Evolutionary conservation across 257 asterid genomes (phyloP).

Genomic region (Rubia yunnanensis): DNA sequence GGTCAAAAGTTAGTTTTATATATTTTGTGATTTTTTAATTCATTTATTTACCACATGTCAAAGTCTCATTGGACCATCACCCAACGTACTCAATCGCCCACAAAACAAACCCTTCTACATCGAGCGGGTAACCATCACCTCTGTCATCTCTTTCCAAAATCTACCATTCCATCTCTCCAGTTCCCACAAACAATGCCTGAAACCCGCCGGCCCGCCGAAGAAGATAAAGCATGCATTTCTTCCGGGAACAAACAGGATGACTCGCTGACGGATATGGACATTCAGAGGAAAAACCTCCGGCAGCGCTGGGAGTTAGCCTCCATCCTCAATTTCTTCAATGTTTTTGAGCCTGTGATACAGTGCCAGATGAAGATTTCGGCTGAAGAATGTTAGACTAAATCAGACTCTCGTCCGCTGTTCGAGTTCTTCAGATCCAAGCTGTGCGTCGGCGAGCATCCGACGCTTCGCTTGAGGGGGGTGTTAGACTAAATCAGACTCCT

Average conservation of each 20-base stretch:
- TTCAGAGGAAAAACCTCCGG: constrained; percentile 48
- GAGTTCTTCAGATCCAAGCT: too few relatives aligned
- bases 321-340: constrained; percentile 72
- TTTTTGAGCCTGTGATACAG: constrained; percentile 57
- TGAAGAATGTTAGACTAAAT: too few relatives aligned
- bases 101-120: constrained; percentile 1
- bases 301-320: constrained; percentile 91
- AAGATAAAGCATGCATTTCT: constrained; percentile 10
- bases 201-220: constrained; percentile 11
- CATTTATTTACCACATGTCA: too few relatives aligned
- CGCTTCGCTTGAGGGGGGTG: too few relatives aligned
- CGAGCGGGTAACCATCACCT: neutral
- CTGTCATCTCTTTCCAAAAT: neutral
- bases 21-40: too few relatives aligned
- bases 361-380: constrained; percentile 57
- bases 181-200: constrained; percentile 5
- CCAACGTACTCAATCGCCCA: neutral
- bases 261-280: constrained; percentile 23
- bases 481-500: too few relatives aligned
- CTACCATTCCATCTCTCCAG: neutral
- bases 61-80: too few relatives aligned
- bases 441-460: too few relatives aligned
- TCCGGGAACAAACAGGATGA: neutral
- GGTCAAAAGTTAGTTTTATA: too few relatives aligned
- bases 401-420: too few relatives aligned